These are phyloP conservation scores for Fragaria iinumae DNA, from an alignment of 306 rosid species.

Conservation along the genomic window DNA sequence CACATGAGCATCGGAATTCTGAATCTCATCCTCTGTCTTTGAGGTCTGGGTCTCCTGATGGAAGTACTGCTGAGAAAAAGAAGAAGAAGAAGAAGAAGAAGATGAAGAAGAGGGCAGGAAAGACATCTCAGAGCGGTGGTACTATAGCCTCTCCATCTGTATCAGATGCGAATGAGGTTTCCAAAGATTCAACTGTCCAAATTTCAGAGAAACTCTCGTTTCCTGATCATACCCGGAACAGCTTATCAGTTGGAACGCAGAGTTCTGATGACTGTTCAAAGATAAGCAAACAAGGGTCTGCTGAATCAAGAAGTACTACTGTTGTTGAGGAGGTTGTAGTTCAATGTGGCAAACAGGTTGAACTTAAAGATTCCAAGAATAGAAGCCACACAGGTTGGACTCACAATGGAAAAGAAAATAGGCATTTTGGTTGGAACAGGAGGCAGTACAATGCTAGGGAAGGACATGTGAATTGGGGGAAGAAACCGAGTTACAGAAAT, in stretches of 20 bases:
- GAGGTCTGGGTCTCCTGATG: not conserved
- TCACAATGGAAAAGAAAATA: conserved; percentile 11
- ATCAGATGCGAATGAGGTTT: not conserved
- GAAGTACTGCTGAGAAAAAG: not conserved
- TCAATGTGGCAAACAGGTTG: not conserved
- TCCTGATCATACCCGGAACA: conserved; percentile 1
- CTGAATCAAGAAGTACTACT: not conserved
- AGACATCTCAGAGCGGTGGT: not conserved
- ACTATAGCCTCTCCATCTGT: not conserved
- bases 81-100: conserved; percentile 7
- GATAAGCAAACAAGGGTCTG: conserved; percentile 9
- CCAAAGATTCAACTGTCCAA: not conserved
- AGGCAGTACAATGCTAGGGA: conserved; percentile 12
- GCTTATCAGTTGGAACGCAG: not conserved
- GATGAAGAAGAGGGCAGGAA: not conserved
- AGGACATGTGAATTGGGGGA: conserved; percentile 7
- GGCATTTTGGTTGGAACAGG: not conserved
- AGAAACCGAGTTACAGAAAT: conserved; percentile 1
- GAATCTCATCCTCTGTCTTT: not conserved
- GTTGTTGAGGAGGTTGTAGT: not conserved
- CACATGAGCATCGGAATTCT: not conserved
- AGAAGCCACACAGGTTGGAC: not conserved
- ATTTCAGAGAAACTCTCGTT: not conserved
- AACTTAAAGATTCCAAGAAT: conserved; percentile 6
- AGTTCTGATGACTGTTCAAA: conserved; percentile 1